phyloP scores from a whole-genome alignment of 805 yeast species.

The Metschnikowia peoriensis region DNA sequence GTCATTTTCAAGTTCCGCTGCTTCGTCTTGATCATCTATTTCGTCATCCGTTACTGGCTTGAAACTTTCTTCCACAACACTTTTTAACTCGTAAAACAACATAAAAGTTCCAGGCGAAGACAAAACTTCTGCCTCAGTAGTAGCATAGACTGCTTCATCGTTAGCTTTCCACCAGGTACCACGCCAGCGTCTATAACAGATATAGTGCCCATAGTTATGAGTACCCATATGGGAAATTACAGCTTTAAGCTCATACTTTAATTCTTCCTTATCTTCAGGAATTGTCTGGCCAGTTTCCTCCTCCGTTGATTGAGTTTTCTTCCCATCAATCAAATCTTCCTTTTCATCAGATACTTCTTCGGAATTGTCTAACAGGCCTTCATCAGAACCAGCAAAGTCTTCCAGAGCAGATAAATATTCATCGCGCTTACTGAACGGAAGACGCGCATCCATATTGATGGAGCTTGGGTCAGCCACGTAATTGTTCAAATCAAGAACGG shows the following conservation, averaged over 20 bases:
- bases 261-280: not conserved
- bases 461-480: constrained; percentile 69
- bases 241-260: constrained; percentile 68
- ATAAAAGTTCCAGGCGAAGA: constrained; percentile 85
- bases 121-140: constrained; percentile 77
- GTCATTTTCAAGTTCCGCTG: not conserved
- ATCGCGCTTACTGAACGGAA: constrained; percentile 66
- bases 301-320: not conserved
- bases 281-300: too few relatives aligned
- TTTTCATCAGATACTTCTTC: not conserved
- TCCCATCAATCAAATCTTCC: constrained; percentile 3
- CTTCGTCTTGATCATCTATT: not conserved
- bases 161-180: constrained; percentile 95
- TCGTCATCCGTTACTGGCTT: not conserved
- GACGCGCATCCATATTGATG: constrained; percentile 76
- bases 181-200: constrained; percentile 76
- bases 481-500: constrained; percentile 60
- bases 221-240: constrained; percentile 93
- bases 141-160: constrained; percentile 83
- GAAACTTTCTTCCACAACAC: constrained; percentile 22
- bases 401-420: constrained; percentile 16
- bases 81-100: constrained; percentile 74
- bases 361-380: not conserved
- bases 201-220: constrained; percentile 96
- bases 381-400: not conserved